A percentile compares a stretch with the other conserved stretches of the same genome.
These are phyloP conservation scores for Aspergillus sp. DNA, from an alignment of 2,329 filamentous ascomycete species.

Conservation along the genomic window DNA sequence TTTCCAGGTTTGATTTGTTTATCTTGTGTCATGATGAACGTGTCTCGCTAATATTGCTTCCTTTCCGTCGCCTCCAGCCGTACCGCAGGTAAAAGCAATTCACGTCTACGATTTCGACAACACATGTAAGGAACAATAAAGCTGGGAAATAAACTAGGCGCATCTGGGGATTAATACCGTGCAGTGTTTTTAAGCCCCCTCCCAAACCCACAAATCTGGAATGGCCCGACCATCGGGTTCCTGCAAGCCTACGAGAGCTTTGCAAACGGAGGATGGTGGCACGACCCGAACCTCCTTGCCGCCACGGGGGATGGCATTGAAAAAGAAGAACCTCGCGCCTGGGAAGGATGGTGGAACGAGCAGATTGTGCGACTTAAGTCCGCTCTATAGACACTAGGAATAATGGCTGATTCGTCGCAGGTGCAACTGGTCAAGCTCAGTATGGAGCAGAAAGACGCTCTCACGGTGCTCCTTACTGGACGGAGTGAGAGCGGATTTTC, in stretches of 20 bases:
- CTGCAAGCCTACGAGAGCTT: constrained; percentile 76
- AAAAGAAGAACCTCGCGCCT: constrained; percentile 77
- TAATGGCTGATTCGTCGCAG: constrained; percentile 32
- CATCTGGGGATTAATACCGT: constrained; percentile 14
- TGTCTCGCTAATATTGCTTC: background rate
- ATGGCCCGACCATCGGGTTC: constrained; percentile 70
- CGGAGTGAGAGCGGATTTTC: constrained; percentile 75
- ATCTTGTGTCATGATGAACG: background rate
- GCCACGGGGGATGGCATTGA: constrained; percentile 82
- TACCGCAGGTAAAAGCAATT: constrained; percentile 70
- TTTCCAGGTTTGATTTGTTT: background rate
- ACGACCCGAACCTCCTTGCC: constrained; percentile 80
- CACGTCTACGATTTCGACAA: constrained; percentile 99
- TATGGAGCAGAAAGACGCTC: constrained; percentile 77
- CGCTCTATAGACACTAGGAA: background rate
- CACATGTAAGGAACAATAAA: constrained; percentile 62
- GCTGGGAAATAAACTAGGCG: background rate
- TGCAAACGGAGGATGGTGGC: constrained; percentile 92
- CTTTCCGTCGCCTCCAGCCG: constrained; percentile 41
- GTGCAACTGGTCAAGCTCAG: constrained; percentile 74
- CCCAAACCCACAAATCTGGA: constrained; percentile 88
- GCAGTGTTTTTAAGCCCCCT: constrained; percentile 87
- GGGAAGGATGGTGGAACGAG: constrained; percentile 97
- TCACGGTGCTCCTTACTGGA: constrained; percentile 85
- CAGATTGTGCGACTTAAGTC: constrained; percentile 61